Base-by-base conservation (phyloP, 1,284 basidiomycete genomes). In the Ganoderma resinaceum region DNA sequence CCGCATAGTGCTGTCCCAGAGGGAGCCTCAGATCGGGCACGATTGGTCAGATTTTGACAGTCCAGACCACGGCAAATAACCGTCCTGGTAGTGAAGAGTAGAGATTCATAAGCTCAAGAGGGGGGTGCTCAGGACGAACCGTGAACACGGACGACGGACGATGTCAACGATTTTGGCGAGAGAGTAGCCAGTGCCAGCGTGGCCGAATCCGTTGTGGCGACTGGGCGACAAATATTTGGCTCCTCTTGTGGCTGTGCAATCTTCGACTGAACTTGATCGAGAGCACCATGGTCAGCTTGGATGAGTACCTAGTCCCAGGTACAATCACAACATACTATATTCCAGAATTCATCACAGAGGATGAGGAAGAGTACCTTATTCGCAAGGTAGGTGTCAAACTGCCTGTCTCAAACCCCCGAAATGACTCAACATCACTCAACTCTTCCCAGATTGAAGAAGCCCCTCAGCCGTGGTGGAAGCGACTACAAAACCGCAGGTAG, bases 381-480 rank as follows among this genome's bases (percentile, higher is more conserved):
- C 84, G 89, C 66, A 95, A 95, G 85, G 94, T 91, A 70, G 14
- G 70, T 37, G 3, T 40, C 23, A 29, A 4, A 3, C 5, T 3
- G 9, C 23, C 11, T 14, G 12, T 3, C 18, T 20, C 42, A n/a
- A 46, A 18, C 3, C 7, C 4, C 23, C 26, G 18, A 26, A 12
- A 20, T 26, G 18, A 43, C 42, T 46, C 40, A 49, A 20, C 9
- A 9, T 31, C 18, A 61, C 3, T 7, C n/a, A n/a, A n/a, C n/a
- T n/a, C 20, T n/a, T 29, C n/a, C 29, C 43, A 95, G 92, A 92
- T 96, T 66, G 78, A 82, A 38, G 90, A 91, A 75, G 89, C 91
- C 0, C 93, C 94, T n/a, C 89, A 87, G 75, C 90, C 89, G 11
- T 94, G 90, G 78, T 97, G 95, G 95, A 95, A 91, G 79, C 86